Conservation (phyloP, 331 rosid genomes). For the Dryas integrifolia region DNA sequence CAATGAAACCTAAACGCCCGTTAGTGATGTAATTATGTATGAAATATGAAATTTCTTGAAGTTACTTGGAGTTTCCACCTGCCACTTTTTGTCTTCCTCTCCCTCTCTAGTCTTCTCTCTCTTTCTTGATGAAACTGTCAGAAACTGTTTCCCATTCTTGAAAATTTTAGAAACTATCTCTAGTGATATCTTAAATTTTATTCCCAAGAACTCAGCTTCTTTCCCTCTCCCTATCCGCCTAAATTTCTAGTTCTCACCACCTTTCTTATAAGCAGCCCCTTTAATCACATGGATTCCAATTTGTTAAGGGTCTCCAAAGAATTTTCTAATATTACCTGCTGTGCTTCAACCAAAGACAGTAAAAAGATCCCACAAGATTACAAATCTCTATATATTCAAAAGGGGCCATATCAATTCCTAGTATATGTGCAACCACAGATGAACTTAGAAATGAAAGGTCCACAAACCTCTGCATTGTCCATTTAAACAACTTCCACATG, state of each 20-base stretch:
- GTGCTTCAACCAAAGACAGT: not conserved
- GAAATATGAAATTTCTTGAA: not conserved
- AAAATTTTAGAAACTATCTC: not conserved
- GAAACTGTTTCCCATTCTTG: not conserved
- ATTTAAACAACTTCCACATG: slow-evolving; percentile 76
- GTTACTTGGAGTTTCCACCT: not conserved
- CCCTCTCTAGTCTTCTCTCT: not conserved
- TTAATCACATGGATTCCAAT: not conserved
- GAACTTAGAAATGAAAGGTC: slow-evolving; percentile 13
- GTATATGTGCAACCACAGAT: not conserved
- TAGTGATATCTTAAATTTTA: not conserved
- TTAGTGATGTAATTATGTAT: not conserved
- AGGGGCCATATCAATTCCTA: not conserved
- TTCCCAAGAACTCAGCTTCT: not conserved
- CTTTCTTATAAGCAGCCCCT: not conserved
- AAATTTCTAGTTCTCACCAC: not conserved
- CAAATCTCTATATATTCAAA: not conserved
- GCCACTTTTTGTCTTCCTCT: not conserved
- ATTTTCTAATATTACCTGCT: not conserved
- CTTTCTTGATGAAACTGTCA: slow-evolving; percentile 1
- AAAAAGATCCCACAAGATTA: not conserved
- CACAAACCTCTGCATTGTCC: slow-evolving; percentile 74
- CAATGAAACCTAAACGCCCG: not conserved
- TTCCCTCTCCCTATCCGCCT: not conserved
- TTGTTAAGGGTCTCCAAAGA: not conserved